Base-by-base conservation (phyloP, 2,329 filamentous ascomycete genomes). In the Amauroascus verrucosus region DNA sequence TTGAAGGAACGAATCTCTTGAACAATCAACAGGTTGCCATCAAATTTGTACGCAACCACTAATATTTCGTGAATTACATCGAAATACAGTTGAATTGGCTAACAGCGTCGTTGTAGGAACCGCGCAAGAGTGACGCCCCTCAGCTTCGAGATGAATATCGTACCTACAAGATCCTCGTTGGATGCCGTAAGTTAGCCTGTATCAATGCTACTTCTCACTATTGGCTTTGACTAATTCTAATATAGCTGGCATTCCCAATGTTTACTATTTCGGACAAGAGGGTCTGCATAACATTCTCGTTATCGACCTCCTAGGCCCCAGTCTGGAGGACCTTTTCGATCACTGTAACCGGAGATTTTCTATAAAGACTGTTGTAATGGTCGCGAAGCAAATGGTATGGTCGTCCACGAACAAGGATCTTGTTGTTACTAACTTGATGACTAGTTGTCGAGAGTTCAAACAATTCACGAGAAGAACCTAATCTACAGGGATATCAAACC, bases 401-500 rank as follows among this genome's bases (percentile, higher is more conserved):
- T 14, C 28, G 5, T 52, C 5, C 13, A 49, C 18, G 6, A 24
- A 18, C 6, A 24, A 13, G 46, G 13, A 37, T 18, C 14, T n/a
- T 32, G 26, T 16, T n/a, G 14, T 37, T 41, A 22, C 69, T 72
- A 56, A 69, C 61, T 26, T 41, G 16, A 32, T 35, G 24, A 56
- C 26, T 63, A 88, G 85, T 80, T 96, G 50, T 96, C 90, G 32
- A 83, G 91, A 59, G 91, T 98, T 24, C 91, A 85, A 71, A 85
- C 82, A 8, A 97, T 98, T 62, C 91, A 98, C 77, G 93, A 97
- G 74, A 96, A 96, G 81, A 97, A 97, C 72, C 79, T 97, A 58
- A 97, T 98, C 70, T 97, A 98, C 74, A 85, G 93, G 62, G 93
- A 98, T 68, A 97, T 98, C 78, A 98, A 98, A 72, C 93, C 93